phyloP scores from a whole-genome alignment of 2,329 filamentous ascomycete species.

The Ascochyta pisi region DNA sequence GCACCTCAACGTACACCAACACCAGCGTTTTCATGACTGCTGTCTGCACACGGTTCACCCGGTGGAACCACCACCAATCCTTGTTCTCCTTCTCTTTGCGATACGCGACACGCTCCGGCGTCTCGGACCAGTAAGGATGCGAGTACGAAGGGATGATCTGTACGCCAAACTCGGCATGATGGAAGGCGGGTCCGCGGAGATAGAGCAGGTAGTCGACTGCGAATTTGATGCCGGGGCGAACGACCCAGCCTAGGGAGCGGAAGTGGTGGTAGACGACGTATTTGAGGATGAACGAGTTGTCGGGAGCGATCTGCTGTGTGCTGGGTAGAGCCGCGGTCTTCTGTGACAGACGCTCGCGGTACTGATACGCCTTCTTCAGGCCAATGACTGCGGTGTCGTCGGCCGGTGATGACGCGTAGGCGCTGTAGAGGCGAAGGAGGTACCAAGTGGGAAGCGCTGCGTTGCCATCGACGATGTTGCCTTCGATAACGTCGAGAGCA shows the following conservation, averaged over 20 bases:
- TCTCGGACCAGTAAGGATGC: constrained; percentile 70
- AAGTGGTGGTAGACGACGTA: constrained; percentile 97
- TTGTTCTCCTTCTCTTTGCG: constrained; percentile 59
- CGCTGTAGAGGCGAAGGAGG: constrained; percentile 65
- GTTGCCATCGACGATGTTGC: constrained; percentile 55
- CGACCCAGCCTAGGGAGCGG: constrained; percentile 92
- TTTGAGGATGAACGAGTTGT: constrained; percentile 83
- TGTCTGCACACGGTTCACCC: constrained; percentile 85
- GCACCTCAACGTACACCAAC: constrained; percentile 89
- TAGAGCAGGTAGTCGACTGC: constrained; percentile 95
- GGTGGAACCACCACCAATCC: constrained; percentile 85
- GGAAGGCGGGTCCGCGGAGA: constrained; percentile 88
- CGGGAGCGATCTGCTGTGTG: constrained; percentile 62
- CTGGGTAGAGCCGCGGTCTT: constrained; percentile 13
- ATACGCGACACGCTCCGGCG: constrained; percentile 56
- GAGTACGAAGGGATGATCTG: constrained; percentile 83
- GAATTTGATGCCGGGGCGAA: constrained; percentile 92
- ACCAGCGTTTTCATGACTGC: constrained; percentile 92
- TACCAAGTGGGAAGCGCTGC: constrained; percentile 47
- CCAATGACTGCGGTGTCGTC: constrained; percentile 20
- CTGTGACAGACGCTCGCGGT: constrained; percentile 17
- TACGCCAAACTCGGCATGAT: constrained; percentile 91
- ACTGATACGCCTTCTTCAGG: constrained; percentile 23
- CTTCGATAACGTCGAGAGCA: constrained; percentile 69
- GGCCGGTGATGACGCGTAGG: constrained; percentile 69